Conservation (phyloP, 495 filamentous ascomycete species). For the Tuber borchii region DNA sequence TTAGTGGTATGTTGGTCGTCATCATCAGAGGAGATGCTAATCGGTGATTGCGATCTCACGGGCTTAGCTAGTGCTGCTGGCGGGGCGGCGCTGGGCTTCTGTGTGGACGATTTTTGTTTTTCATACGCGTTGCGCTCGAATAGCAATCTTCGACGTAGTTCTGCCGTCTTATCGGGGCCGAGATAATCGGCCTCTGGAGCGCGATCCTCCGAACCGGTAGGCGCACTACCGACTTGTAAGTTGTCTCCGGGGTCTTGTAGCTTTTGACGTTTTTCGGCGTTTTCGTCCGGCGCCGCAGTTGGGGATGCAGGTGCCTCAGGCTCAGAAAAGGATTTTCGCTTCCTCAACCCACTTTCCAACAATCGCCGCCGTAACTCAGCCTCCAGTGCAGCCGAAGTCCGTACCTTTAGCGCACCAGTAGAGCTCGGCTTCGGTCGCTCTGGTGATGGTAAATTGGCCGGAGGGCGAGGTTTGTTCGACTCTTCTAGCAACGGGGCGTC, state of each 20-base stretch:
- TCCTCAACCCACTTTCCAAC: conserved; percentile 33
- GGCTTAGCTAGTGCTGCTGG: conserved; percentile 5
- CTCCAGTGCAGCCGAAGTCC: conserved; percentile 29
- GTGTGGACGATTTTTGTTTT: conserved; percentile 27
- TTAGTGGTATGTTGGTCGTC: conserved; percentile 18
- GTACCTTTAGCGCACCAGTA: background rate
- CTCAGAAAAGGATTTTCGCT: conserved; percentile 23
- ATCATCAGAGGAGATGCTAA: conserved; percentile 37
- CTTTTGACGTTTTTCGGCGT: conserved; percentile 18
- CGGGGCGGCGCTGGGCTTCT: conserved; percentile 10
- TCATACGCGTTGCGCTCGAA: conserved; percentile 25
- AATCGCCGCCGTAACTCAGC: conserved; percentile 34
- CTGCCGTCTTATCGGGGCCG: conserved; percentile 7
- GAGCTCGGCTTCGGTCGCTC: background rate
- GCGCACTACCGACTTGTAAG: background rate
- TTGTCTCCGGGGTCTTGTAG: background rate
- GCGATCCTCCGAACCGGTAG: background rate
- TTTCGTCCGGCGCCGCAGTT: conserved; percentile 16
- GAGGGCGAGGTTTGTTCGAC: background rate
- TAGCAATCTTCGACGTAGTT: conserved; percentile 26
- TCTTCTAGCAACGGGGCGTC: background rate
- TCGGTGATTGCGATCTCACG: conserved; percentile 27
- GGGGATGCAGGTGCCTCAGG: conserved; percentile 12
- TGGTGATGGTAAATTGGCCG: background rate
- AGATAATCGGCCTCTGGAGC: background rate